Evolutionary conservation across 441 rosid genomes (phyloP), one percentile per base, ranked within the genome.

Genomic region (Populus hybrid): DNA sequence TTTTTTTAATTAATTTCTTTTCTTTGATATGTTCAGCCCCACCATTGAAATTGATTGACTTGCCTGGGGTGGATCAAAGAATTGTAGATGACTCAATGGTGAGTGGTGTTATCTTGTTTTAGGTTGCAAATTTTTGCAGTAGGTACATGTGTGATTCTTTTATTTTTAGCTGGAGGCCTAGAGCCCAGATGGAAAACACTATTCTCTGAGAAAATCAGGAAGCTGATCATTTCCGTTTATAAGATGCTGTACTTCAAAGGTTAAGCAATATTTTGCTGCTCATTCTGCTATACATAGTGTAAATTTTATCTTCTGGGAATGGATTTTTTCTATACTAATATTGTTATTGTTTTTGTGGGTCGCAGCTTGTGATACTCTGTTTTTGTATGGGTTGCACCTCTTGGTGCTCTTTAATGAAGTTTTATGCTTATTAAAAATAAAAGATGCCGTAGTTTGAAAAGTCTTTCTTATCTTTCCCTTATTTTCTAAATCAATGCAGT

Each of bases 1-100:
- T 14, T 12, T 46, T 20, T 68, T 8, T 28, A 14, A 28, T 68
- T 63, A 63, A 63, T 10, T 63, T 63, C 28, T 21, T 20, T 61
- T 24, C 28, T 21, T 9, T 40, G 65, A 59, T 69, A 65, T 77
- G 63, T 83, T 70, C 93, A 94, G 99, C 99, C 77, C 99, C 99
- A 26, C 94, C 98, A 8, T 78, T 95, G 78, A 95, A 95, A 85
- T 81, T 93, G 87, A 75, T 88, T 65, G 99, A 95, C 86, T 87
- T 95, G 84, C 99, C 99, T 63, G 99, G 99, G 85, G 78, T 94
- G 84, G 99, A 95, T 85, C 99, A 93, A 87, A 86, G 97, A 82
- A 88, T 91, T 77, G 86, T 90, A 89, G 99, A 92, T 70, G 98
- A 92, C 71, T 83, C 96, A 24, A 78, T 87, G 97, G 98, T 95